Base-by-base conservation (phyloP, 495 filamentous ascomycete species). In the Daldinia vernicosa region DNA sequence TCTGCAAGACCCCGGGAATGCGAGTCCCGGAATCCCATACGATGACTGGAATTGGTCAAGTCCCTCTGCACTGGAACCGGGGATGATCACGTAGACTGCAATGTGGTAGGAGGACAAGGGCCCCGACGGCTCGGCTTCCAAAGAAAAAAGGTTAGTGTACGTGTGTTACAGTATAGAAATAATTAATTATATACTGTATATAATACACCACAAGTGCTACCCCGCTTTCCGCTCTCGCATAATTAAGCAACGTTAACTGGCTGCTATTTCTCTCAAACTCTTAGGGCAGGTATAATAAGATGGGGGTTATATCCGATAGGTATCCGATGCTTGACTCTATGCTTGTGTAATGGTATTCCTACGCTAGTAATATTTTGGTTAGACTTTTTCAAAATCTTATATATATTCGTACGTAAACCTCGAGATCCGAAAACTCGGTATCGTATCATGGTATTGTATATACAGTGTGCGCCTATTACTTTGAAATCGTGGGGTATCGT, bases 21-120 rank as follows among this genome's bases (percentile, higher is more conserved):
- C 59, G 39, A 69, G 66, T 52, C 51, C 39, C 66, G 58, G 66
- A 63, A 57, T 27, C 45, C 51, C 40, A 66, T 30, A 56, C 26
- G 35, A 67, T 60, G 60, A 15, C 22, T 72, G 63, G 69, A 72
- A 72, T 67, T 72, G 64, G 69, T 67, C 69, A 63, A 63, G 61
- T 57, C 51, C 63, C 59, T 66, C 63, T 71, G 69, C 59, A 67
- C 33, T 58, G 69, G 58, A 71, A 67, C 63, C 63, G 69, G 63
- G 67, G 37, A 68, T 54, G 58, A 43, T 69, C 63, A 60, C 60
- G 67, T 64, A 54, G 43, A 24, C 59, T 37, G 52, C 51, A 9
- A 15, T 55, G 60, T 51, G 27, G 51, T 50, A 57, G 64, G 43
- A 35, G 26, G 52, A 63, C 43, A 51, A 33, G 66, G 40, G 60